These are phyloP conservation scores for Daldinia vernicosa DNA, from an alignment of 495 filamentous ascomycete species.

Conservation along the genomic window DNA sequence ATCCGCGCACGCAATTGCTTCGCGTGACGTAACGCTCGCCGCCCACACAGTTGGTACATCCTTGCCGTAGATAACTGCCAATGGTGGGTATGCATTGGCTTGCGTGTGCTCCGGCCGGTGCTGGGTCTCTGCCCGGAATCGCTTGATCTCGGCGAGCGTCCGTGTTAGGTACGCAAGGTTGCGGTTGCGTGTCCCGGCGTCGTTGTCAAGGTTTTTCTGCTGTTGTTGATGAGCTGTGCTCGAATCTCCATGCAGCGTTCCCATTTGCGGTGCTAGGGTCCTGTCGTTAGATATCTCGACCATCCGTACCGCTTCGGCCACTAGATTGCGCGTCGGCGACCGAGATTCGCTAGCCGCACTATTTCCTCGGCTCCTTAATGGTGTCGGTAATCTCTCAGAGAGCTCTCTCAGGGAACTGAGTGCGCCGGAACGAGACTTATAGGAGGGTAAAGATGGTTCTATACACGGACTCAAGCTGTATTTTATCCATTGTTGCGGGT, in stretches of 20 bases:
- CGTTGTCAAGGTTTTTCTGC: slow-evolving; percentile 56
- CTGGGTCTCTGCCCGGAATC: slow-evolving; percentile 77
- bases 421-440: slow-evolving; percentile 45
- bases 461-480: slow-evolving; percentile 83
- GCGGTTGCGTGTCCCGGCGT: slow-evolving; percentile 47
- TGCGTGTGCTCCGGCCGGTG: slow-evolving; percentile 67
- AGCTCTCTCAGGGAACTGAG: slow-evolving; percentile 53
- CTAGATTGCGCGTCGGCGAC: slow-evolving; percentile 39
- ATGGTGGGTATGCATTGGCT: slow-evolving; percentile 78
- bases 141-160: slow-evolving; percentile 72
- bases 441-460: slow-evolving; percentile 64
- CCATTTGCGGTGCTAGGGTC: slow-evolving; percentile 60
- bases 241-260: slow-evolving; percentile 49
- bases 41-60: slow-evolving; percentile 84
- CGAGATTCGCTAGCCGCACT: slow-evolving; percentile 40
- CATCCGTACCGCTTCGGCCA: slow-evolving; percentile 39
- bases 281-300: slow-evolving; percentile 52
- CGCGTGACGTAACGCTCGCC: slow-evolving; percentile 70
- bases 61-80: slow-evolving; percentile 89
- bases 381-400: slow-evolving; percentile 47
- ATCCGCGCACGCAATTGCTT: slow-evolving; percentile 75
- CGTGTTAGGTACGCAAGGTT: slow-evolving; percentile 77
- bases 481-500: slow-evolving; percentile 79
- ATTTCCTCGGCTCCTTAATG: slow-evolving; percentile 44
- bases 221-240: slow-evolving; percentile 55